phyloP scores from a whole-genome alignment of 2,329 filamentous ascomycete genomes.

The Colletotrichum musicola region DNA sequence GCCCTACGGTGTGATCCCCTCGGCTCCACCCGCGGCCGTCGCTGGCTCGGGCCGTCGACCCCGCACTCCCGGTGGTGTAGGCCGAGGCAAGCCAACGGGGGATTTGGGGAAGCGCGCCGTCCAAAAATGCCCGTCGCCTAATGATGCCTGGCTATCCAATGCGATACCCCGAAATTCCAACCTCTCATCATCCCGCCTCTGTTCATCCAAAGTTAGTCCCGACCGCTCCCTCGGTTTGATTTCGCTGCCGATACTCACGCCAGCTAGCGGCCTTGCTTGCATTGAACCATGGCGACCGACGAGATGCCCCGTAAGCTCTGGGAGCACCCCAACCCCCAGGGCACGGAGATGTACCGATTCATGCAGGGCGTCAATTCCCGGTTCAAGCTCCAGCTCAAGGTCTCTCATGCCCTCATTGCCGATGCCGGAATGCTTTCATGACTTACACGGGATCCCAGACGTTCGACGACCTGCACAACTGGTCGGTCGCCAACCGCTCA shows the following conservation, averaged over 20 bases:
- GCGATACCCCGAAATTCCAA: conserved; percentile 9
- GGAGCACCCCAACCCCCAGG: conserved; percentile 73
- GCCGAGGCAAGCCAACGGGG: conserved; percentile 30
- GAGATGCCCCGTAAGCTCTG: conserved; percentile 72
- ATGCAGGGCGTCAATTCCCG: conserved; percentile 74
- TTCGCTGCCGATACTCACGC: too few relatives aligned
- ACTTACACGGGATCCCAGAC: conserved; percentile 56
- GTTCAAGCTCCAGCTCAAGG: conserved; percentile 68
- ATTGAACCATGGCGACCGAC: conserved; percentile 46
- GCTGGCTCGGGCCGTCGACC: conserved; percentile 29
- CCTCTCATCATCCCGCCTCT: conserved; percentile 2
- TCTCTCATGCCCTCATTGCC: conserved; percentile 45
- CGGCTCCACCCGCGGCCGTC: conserved; percentile 1
- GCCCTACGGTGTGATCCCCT: neutral
- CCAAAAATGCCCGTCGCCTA: neutral
- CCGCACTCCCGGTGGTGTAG: conserved; percentile 34
- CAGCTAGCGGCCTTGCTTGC: neutral
- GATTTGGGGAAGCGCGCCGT: conserved; percentile 29
- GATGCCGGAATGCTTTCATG: neutral
- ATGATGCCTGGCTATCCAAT: too few relatives aligned
- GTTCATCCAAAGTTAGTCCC: neutral
- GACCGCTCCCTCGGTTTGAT: neutral
- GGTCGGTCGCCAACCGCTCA: conserved; percentile 71
- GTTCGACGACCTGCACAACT: conserved; percentile 78
- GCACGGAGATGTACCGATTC: conserved; percentile 75